phyloP scores from a whole-genome alignment of 176 grass and related monocot species.

The Pontederia paniculata region DNA sequence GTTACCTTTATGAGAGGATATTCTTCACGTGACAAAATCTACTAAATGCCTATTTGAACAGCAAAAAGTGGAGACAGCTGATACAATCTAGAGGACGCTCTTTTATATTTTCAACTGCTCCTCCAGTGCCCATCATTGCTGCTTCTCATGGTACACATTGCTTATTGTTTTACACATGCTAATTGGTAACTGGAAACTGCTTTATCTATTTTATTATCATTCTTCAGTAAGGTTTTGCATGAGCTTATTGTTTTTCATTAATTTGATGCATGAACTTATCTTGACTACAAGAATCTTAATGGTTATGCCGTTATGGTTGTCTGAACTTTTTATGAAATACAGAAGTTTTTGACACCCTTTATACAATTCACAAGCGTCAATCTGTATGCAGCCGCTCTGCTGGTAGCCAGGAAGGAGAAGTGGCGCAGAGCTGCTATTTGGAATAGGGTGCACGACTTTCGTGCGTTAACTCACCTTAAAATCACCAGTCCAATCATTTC shows the following conservation, averaged over 20 bases:
- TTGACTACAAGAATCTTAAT: not conserved
- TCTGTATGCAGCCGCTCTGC: constrained; percentile 53
- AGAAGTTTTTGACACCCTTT: not conserved
- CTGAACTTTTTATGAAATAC: not conserved
- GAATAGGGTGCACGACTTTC: constrained; percentile 68
- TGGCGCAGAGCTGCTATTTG: constrained; percentile 72
- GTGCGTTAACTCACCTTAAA: constrained; percentile 39
- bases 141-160: constrained; percentile 49
- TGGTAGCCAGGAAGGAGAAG: constrained; percentile 61
- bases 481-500: constrained; percentile 93
- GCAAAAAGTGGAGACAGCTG: constrained; percentile 70
- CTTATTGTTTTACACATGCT: constrained; percentile 2
- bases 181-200: constrained; percentile 8
- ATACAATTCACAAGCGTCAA: constrained; percentile 10
- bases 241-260: too few species aligned
- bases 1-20: too few species aligned
- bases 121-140: constrained; percentile 72
- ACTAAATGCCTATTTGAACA: constrained; percentile 30
- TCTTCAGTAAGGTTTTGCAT: too few species aligned
- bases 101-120: constrained; percentile 89
- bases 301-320: not conserved
- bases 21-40: constrained; percentile 4
- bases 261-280: not conserved
- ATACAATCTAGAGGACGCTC: constrained; percentile 84
- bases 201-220: not conserved